A percentile compares a stretch with the other conserved stretches of the same genome.
These are phyloP conservation scores for Starmera dryadoides DNA, from an alignment of 805 yeast species.

Conservation along the genomic window DNA sequence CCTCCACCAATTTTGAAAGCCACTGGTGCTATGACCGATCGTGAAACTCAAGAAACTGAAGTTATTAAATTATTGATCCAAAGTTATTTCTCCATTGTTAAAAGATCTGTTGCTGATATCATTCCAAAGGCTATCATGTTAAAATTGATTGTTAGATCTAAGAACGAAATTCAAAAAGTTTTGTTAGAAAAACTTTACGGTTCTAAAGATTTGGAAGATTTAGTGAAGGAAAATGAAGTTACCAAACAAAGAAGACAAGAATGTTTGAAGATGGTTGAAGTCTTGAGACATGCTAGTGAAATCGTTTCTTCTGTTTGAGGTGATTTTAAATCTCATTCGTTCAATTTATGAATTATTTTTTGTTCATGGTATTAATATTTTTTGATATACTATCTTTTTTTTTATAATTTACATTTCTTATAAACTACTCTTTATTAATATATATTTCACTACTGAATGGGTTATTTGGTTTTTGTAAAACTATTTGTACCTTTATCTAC, in stretches of 20 bases:
- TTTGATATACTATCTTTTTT: too few species aligned
- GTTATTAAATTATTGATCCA: conserved; percentile 88
- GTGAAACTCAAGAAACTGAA: conserved; percentile 95
- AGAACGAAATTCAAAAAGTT: conserved; percentile 85
- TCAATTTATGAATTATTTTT: too few species aligned
- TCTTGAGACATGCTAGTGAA: conserved; percentile 81
- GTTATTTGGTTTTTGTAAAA: too few species aligned
- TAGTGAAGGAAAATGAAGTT: conserved; percentile 85
- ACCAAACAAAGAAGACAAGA: conserved; percentile 94
- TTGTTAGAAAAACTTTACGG: conserved; percentile 82
- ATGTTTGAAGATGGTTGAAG: conserved; percentile 92
- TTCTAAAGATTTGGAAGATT: conserved; percentile 60
- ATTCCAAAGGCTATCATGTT: conserved; percentile 95
- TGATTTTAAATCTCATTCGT: too few species aligned
- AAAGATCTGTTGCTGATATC: conserved; percentile 86
- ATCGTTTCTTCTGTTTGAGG: conserved; percentile 51
- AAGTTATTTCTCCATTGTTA: conserved; percentile 87
- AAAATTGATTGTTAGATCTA: conserved; percentile 77
- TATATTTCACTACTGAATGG: too few species aligned
- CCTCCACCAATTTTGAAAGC: conserved; percentile 95
- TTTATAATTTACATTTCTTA: too few species aligned
- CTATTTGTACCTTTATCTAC: too few species aligned
- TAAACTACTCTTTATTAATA: too few species aligned
- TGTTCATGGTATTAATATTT: too few species aligned
- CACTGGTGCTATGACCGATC: conserved; percentile 82